Evolutionary conservation across 306 rosid genomes (phyloP).

Genomic region (Lablab purpureus): DNA sequence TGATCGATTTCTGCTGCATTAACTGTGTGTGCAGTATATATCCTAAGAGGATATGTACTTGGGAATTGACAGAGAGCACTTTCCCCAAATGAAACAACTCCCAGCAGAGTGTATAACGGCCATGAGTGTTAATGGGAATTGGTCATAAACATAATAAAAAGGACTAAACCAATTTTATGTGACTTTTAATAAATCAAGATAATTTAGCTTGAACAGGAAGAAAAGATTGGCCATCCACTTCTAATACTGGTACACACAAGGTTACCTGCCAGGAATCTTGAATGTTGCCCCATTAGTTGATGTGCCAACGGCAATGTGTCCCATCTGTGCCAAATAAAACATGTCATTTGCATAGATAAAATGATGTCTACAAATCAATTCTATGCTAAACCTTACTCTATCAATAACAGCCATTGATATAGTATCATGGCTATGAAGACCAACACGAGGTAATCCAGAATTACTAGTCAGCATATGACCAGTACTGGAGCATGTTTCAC

Average conservation of each 20-base stretch:
- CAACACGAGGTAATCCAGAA: slow-evolving; percentile 57
- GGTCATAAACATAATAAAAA: neutral
- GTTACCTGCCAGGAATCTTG: slow-evolving; percentile 96
- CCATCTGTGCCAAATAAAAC: slow-evolving; percentile 61
- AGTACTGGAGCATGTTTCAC: slow-evolving; percentile 52
- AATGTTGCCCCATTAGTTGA: slow-evolving; percentile 96
- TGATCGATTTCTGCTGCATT: neutral
- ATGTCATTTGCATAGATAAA: slow-evolving; percentile 27
- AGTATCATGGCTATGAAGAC: slow-evolving; percentile 84
- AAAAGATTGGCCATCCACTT: slow-evolving; percentile 12
- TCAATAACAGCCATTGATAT: slow-evolving; percentile 95
- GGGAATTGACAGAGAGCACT: slow-evolving; percentile 18
- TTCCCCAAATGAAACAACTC: neutral
- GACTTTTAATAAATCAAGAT: neutral
- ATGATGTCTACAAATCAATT: neutral
- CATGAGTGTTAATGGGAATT: neutral
- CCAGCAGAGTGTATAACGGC: neutral
- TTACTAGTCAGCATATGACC: slow-evolving; percentile 42
- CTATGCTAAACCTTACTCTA: slow-evolving; percentile 56
- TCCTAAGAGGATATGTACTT: neutral
- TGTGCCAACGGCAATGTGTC: slow-evolving; percentile 90
- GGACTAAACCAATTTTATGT: slow-evolving; percentile 9
- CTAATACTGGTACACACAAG: slow-evolving; percentile 30
- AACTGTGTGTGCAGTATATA: neutral
- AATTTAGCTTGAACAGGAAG: neutral